Evolutionary conservation across 768 basidiomycete species (phyloP), one percentile per base, ranked within the genome.

Genomic region (Termitomyces eurrhizus): DNA sequence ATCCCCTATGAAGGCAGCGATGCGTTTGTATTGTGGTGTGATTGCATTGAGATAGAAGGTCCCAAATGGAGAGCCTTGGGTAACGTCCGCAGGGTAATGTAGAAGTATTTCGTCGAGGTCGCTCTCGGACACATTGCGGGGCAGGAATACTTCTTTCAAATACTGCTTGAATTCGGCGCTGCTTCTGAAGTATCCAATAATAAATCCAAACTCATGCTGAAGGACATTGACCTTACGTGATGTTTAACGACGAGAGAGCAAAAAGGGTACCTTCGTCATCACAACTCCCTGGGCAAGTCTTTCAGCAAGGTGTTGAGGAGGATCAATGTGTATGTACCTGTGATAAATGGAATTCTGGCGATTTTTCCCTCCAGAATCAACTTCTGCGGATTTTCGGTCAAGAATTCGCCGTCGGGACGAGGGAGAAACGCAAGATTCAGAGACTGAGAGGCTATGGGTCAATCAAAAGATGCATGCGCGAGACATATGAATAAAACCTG

Each of bases 181-280:
- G 42, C 62, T 66, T 16, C 69, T 73, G 24, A 52, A 18, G 32
- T 33, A 51, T 44, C 35, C 35, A 44, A 21, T 11, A 44, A 11
- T 21, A 44, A 7, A 21, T 39, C 13, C 37, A 26, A 29, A 53
- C 35, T 36, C 21, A 36, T 21, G 35, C 11, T 29, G 9, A 29
- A 32, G 18, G 13, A 21, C 18, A 33, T 6, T 9, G 6, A 16
- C 57, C 77, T 54, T 66, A 81, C 80, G 80, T 83, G 57, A 82
- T 62, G 56, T 84, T 83, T 48, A 79, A 61, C 0, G 74, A 79
- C 2, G 81, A 71, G 26, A 80, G 62, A 3, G 80, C 73, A 61
- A 83, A 83, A 0, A 77, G 18, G 0, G 85, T 83, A 0, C 84
- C 86, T 66, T 88, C 86, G 56, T 87, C 86, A 56, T 86, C 82